Conservation (phyloP, 2,329 filamentous ascomycete genomes). For the Xylariaceae sp. region DNA sequence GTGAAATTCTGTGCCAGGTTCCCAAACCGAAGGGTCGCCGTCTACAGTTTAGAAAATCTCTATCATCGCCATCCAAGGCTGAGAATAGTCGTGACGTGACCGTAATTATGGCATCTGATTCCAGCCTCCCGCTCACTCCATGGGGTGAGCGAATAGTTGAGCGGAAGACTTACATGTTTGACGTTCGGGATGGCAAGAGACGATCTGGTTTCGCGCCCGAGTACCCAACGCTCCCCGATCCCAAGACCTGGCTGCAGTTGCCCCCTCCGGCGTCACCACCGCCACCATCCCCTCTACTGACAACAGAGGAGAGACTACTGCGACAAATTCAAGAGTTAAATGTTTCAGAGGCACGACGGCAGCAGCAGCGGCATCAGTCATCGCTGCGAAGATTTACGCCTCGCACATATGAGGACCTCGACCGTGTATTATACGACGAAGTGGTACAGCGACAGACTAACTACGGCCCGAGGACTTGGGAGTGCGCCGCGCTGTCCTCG, state of each 20-base stretch:
- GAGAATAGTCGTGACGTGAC: neutral
- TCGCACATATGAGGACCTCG: conserved; percentile 1
- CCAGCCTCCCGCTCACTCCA: neutral
- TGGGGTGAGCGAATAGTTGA: conserved; percentile 3
- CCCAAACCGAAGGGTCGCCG: no score
- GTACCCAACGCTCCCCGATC: conserved; percentile 1
- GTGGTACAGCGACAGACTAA: neutral
- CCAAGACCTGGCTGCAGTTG: neutral
- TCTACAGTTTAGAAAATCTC: no score
- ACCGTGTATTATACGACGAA: conserved; percentile 5
- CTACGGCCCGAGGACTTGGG: conserved; percentile 1
- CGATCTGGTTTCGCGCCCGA: conserved; percentile 7
- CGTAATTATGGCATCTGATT: neutral
- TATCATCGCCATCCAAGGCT: neutral
- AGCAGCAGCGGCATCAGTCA: neutral
- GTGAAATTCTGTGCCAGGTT: no score
- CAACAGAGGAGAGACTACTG: no score
- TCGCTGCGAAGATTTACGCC: neutral
- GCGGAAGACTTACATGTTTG: neutral
- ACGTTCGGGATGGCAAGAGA: neutral
- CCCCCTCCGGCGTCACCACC: no score
- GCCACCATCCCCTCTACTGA: no score
- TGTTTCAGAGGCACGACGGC: no score
- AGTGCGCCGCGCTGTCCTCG: neutral
- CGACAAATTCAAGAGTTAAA: no score